Evolutionary conservation across 192 early-diverging fungal genomes (phyloP).

Genomic region (Entrophospora sp.): DNA sequence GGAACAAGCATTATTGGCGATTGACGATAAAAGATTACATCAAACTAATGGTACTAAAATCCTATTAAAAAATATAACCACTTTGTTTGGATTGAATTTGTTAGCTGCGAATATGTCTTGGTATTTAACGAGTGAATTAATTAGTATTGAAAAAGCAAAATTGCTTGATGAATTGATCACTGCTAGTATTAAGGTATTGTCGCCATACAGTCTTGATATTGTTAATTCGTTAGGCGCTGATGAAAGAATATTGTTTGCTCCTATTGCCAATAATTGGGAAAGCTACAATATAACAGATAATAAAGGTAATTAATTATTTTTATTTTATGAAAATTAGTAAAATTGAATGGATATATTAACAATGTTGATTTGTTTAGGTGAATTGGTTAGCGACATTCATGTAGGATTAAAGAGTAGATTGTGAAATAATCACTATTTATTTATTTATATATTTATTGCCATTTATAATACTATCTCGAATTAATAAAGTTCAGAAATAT

Average conservation of each 20-base stretch:
- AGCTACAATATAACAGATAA: conserved; percentile 58
- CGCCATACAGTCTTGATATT: conserved; percentile 40
- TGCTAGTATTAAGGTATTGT: conserved; percentile 39
- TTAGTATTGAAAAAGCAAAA: conserved; percentile 44
- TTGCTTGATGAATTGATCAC: no score
- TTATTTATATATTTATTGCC: no score
- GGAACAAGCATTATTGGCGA: conserved; percentile 43
- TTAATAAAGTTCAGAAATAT: no score
- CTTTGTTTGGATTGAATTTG: no score
- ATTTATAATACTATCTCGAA: no score
- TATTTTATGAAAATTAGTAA: not conserved
- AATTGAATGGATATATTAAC: no score
- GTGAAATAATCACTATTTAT: no score
- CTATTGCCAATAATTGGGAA: conserved; percentile 62
- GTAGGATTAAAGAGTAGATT: not conserved
- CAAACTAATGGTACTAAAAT: no score
- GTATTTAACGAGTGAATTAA: conserved; percentile 40
- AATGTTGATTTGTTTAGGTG: not conserved
- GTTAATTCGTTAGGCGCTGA: conserved; percentile 53
- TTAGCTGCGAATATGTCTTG: no score
- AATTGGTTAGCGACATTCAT: not conserved
- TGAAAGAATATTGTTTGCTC: conserved; percentile 53
- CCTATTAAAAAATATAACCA: no score
- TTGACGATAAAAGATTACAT: conserved; percentile 27
- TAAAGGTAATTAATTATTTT: conserved; percentile 35